Evolutionary conservation across 768 basidiomycete genomes (phyloP).

Genomic region (Gloeophyllum trabeum): DNA sequence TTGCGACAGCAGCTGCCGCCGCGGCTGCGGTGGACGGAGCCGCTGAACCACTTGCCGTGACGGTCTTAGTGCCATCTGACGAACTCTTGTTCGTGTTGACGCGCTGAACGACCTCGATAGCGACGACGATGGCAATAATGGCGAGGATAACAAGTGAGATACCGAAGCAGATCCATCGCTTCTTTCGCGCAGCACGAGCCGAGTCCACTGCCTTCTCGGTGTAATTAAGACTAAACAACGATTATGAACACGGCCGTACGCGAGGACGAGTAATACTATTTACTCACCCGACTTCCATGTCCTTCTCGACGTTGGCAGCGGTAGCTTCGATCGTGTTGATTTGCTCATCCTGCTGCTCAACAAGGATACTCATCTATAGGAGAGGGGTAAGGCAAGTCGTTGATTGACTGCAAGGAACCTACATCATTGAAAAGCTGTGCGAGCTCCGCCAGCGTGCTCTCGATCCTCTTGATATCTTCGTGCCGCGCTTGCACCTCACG

Average conservation of each 20-base stretch:
- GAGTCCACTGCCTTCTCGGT: constrained; percentile 81
- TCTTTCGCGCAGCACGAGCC: constrained; percentile 83
- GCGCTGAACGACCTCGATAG: constrained; percentile 43
- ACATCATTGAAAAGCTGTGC: constrained; percentile 96
- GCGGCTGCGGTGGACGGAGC: constrained; percentile 26
- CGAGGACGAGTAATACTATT: background rate
- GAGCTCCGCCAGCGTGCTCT: constrained; percentile 84
- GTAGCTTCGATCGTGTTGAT: constrained; percentile 75
- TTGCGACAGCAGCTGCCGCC: too few relatives aligned
- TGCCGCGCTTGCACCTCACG: constrained; percentile 96
- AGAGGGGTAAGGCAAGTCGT: constrained; percentile 1
- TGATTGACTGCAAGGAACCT: constrained; percentile 14
- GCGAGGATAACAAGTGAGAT: constrained; percentile 53
- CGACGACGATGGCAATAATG: constrained; percentile 53
- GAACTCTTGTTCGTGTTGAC: constrained; percentile 28
- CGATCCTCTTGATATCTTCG: constrained; percentile 92
- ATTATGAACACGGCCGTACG: constrained; percentile 4
- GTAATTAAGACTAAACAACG: constrained; percentile 50
- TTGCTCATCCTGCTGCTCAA: constrained; percentile 89
- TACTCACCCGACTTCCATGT: constrained; percentile 75
- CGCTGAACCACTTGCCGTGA: background rate
- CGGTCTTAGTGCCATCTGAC: background rate
- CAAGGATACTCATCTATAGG: constrained; percentile 81
- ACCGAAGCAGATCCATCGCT: constrained; percentile 95
- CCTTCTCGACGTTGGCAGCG: constrained; percentile 65